Conservation (phyloP, 805 yeast genomes). For the Kazachstania africana region DNA sequence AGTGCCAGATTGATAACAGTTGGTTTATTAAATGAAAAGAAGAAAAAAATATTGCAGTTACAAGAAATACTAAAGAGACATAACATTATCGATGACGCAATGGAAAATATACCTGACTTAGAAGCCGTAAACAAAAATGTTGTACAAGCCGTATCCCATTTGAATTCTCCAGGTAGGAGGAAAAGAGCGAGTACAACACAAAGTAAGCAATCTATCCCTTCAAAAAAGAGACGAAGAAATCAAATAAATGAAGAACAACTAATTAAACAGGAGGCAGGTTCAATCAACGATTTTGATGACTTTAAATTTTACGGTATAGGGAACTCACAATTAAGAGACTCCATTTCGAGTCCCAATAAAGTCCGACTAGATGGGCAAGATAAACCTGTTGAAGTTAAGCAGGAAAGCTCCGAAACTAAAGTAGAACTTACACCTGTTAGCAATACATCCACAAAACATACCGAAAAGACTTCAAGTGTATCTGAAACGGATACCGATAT, state of each 20-base stretch:
- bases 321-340: too few species aligned
- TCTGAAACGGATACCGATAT: too few species aligned
- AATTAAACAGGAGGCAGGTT: not conserved
- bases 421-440: too few species aligned
- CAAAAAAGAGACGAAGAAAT: not conserved
- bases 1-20: conserved; percentile 13
- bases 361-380: too few species aligned
- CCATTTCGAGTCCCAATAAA: too few species aligned
- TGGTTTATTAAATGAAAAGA: conserved; percentile 19
- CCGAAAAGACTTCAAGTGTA: too few species aligned
- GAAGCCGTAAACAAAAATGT: conserved; percentile 12
- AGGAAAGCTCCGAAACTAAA: too few species aligned
- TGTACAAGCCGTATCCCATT: conserved; percentile 7
- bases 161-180: conserved; percentile 19
- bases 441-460: too few species aligned
- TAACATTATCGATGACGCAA: not conserved
- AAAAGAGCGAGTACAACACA: conserved; percentile 1
- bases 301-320: too few species aligned
- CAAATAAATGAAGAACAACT: not conserved
- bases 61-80: conserved; percentile 4
- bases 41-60: conserved; percentile 12
- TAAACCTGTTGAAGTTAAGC: too few species aligned
- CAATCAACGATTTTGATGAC: too few species aligned
- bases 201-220: not conserved
- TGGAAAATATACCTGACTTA: conserved; percentile 7